Conservation (phyloP, 2,329 filamentous ascomycete genomes). For the Leptographium radiaticola region DNA sequence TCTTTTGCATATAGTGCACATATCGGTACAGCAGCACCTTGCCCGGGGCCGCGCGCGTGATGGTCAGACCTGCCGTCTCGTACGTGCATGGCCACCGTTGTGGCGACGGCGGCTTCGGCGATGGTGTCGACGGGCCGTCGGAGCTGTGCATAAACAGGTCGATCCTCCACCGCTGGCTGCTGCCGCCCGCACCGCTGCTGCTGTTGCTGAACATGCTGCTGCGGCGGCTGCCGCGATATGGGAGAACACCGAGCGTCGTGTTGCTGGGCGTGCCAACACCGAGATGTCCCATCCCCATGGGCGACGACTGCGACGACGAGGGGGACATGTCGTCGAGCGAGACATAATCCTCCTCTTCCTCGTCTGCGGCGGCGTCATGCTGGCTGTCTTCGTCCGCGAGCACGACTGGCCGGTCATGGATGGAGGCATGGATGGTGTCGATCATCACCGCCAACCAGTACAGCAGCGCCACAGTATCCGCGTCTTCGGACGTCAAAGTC, state of each 20-base stretch:
- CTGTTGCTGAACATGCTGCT: not conserved
- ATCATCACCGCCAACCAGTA: constrained; percentile 49
- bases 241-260: not conserved
- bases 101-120: constrained; percentile 6
- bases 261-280: too few relatives aligned
- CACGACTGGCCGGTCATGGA: constrained; percentile 27
- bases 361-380: constrained; percentile 17
- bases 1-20: constrained; percentile 40
- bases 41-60: constrained; percentile 40
- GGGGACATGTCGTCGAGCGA: not conserved
- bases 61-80: constrained; percentile 32
- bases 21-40: constrained; percentile 47
- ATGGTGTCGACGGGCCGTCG: constrained; percentile 14
- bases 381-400: constrained; percentile 27
- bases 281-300: not conserved
- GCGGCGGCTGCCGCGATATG: not conserved
- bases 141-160: constrained; percentile 21
- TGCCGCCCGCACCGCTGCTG: not conserved
- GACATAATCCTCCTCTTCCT: constrained; percentile 8
- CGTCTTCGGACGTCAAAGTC: constrained; percentile 11
- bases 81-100: constrained; percentile 41
- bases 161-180: constrained; percentile 16
- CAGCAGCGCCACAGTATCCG: constrained; percentile 35
- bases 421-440: constrained; percentile 41
- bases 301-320: not conserved